These are phyloP conservation scores for Eucalyptus microcorys DNA, from an alignment of 345 rosid genomes.

Conservation along the genomic window DNA sequence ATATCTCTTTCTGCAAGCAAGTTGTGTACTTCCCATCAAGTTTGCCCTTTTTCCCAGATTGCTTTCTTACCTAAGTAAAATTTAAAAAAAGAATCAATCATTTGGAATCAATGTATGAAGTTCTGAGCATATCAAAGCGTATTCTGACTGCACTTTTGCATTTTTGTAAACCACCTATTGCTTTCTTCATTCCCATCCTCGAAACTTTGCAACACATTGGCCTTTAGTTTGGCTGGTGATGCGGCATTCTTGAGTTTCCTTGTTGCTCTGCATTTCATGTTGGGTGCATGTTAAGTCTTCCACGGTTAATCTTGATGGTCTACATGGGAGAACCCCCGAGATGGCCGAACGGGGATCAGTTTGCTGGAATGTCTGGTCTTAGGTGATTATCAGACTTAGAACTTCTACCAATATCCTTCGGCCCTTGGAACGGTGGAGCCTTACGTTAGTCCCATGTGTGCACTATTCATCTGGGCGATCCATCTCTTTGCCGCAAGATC, in stretches of 20 bases:
- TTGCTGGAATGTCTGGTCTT: background rate
- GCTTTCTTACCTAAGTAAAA: background rate
- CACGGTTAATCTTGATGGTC: background rate
- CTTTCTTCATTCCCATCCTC: background rate
- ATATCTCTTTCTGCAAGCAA: background rate
- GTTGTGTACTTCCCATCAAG: background rate
- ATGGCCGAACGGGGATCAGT: background rate
- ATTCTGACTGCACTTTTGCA: background rate
- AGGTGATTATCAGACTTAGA: background rate
- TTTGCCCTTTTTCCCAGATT: background rate
- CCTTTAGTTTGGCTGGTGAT: background rate
- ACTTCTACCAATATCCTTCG: background rate
- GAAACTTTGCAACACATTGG: background rate
- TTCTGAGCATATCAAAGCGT: background rate
- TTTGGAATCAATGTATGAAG: background rate
- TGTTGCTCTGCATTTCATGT: background rate
- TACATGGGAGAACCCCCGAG: background rate
- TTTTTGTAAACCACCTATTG: background rate
- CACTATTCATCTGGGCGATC: background rate
- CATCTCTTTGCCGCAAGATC: background rate
- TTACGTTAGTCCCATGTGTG: background rate
- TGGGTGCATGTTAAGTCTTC: background rate
- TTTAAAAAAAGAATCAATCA: background rate
- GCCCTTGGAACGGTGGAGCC: background rate
- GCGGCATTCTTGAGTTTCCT: background rate